Percentiles rank a stretch among this genome's conserved stretches.
Evolutionary conservation across 2,329 filamentous ascomycete genomes (phyloP).

Genomic region (Juglanconis oblonga): DNA sequence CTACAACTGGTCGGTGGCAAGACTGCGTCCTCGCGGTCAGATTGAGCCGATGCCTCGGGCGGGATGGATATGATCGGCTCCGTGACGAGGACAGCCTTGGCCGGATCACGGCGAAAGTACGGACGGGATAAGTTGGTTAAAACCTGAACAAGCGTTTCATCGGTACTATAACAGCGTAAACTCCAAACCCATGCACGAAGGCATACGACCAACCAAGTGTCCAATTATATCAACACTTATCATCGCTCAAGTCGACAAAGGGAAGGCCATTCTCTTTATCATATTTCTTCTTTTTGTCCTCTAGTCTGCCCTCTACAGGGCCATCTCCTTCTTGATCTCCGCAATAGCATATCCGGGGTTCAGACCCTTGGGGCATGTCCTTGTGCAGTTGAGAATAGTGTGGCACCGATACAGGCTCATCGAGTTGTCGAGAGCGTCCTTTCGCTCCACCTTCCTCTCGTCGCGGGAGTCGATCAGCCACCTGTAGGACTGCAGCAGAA

Average conservation of each 20-base stretch:
- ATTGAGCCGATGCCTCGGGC: too few species aligned
- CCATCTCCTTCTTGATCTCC: slow-evolving; percentile 98
- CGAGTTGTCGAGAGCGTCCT: slow-evolving; percentile 91
- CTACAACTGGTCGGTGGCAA: too few species aligned
- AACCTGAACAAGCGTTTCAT: slow-evolving; percentile 21
- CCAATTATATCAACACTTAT: slow-evolving; percentile 7
- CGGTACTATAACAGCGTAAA: slow-evolving; percentile 29
- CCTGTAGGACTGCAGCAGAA: slow-evolving; percentile 95
- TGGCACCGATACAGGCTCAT: slow-evolving; percentile 99
- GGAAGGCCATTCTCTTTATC: background rate
- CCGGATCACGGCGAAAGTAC: too few species aligned
- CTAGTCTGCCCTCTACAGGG: slow-evolving; percentile 39
- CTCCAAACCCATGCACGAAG: slow-evolving; percentile 30
- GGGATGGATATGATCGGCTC: too few species aligned
- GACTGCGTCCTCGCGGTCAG: too few species aligned
- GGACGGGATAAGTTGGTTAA: background rate
- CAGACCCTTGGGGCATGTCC: slow-evolving; percentile 96
- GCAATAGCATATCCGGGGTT: slow-evolving; percentile 95
- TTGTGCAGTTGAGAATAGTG: slow-evolving; percentile 98
- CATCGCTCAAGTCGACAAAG: slow-evolving; percentile 13
- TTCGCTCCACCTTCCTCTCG: slow-evolving; percentile 82
- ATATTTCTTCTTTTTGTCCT: background rate
- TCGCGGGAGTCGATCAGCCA: slow-evolving; percentile 96
- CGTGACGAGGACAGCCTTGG: too few species aligned
- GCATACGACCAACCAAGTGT: slow-evolving; percentile 20